Conservation (phyloP, 345 rosid species). For the Rhizophora mangle region DNA sequence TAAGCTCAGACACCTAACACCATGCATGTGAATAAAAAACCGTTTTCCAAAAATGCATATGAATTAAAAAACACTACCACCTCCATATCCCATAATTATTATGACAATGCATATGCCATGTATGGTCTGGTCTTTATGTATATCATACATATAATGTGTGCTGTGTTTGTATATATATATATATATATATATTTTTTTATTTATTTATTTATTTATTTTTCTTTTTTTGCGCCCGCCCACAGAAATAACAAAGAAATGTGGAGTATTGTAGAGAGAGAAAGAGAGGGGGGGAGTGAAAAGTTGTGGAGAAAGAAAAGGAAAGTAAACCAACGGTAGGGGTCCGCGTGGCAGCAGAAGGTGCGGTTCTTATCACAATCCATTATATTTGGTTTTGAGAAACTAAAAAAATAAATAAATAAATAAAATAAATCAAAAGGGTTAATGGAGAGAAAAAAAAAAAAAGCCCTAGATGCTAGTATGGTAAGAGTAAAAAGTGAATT, state of each 20-base stretch:
- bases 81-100: no score
- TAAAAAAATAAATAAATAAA: constrained; percentile 28
- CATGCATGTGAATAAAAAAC: not conserved
- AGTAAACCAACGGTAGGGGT: constrained; percentile 5
- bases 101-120: not conserved
- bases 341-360: constrained; percentile 47
- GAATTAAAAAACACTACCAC: no score
- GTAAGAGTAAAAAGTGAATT: no score
- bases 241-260: no score
- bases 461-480: constrained; percentile 23
- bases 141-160: no score
- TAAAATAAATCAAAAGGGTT: no score
- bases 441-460: no score
- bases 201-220: no score
- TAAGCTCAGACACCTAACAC: not conserved
- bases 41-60: no score
- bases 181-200: not conserved
- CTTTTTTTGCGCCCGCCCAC: no score
- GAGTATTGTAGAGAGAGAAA: no score
- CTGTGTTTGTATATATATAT: constrained; percentile 22
- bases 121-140: no score
- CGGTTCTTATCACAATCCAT: constrained; percentile 72
- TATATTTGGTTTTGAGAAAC: constrained; percentile 10
- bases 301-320: constrained; percentile 14
- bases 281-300: constrained; percentile 17